These are phyloP conservation scores for Salinomyces thailandicus DNA, from an alignment of 2,329 filamentous ascomycete species.

Conservation along the genomic window DNA sequence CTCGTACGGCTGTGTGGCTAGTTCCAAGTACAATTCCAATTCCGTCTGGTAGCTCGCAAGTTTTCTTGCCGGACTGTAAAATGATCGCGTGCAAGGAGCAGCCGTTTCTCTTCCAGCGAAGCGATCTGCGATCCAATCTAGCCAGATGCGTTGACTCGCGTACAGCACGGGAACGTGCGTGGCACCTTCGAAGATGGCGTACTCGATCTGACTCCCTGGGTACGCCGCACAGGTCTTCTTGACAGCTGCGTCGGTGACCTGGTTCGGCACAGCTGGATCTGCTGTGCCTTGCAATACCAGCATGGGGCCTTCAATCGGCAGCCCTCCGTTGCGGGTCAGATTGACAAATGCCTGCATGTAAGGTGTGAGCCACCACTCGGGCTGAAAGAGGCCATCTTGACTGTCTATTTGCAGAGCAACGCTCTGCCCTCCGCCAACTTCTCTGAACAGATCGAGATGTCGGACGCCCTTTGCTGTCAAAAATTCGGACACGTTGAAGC, in stretches of 20 bases:
- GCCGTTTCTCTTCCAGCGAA: conserved; percentile 10
- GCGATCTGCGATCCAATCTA: conserved; percentile 23
- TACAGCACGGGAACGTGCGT: conserved; percentile 23
- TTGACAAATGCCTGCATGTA: conserved; percentile 16
- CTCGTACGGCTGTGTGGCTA: no score
- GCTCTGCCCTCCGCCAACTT: background rate
- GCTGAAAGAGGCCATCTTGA: conserved; percentile 6
- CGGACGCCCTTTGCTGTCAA: background rate
- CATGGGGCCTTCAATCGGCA: conserved; percentile 28
- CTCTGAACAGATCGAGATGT: background rate
- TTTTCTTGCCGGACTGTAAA: no score
- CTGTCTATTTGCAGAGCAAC: no score
- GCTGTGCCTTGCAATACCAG: conserved; percentile 29
- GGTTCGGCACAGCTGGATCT: conserved; percentile 15
- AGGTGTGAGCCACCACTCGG: conserved; percentile 19
- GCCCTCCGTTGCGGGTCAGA: conserved; percentile 19
- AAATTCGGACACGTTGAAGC: background rate
- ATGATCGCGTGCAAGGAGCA: no score
- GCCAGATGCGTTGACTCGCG: conserved; percentile 22
- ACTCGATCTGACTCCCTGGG: conserved; percentile 17
- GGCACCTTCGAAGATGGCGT: conserved; percentile 17
- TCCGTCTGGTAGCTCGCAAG: no score
- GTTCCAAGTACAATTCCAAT: no score
- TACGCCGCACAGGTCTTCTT: conserved; percentile 16
- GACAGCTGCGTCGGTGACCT: conserved; percentile 14